These are phyloP conservation scores for Talaromyces sp. DNA, from an alignment of 2,329 filamentous ascomycete genomes.

Conservation along the genomic window DNA sequence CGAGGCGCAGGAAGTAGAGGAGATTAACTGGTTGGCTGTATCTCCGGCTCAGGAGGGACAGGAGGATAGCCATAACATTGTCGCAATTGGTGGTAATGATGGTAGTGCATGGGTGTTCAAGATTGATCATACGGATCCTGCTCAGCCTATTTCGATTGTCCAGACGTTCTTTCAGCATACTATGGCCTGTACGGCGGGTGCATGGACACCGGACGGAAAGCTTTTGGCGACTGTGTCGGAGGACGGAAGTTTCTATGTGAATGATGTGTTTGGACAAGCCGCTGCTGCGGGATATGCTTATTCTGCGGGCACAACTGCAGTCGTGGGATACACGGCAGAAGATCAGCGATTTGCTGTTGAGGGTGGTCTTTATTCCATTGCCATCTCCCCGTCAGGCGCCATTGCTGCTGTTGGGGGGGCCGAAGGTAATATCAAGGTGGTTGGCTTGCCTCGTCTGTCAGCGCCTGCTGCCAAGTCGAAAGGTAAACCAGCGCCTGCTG, in stretches of 20 bases:
- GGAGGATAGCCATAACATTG: slow-evolving; percentile 65
- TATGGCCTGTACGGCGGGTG: slow-evolving; percentile 77
- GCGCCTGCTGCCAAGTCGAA: slow-evolving; percentile 48
- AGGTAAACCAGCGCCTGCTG: slow-evolving; percentile 44
- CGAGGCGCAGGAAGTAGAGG: slow-evolving; percentile 83
- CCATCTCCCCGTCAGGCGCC: slow-evolving; percentile 71
- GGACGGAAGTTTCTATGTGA: slow-evolving; percentile 84
- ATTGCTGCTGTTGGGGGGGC: slow-evolving; percentile 86
- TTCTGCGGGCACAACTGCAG: slow-evolving; percentile 57
- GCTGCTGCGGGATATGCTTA: slow-evolving; percentile 60
- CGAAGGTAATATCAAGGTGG: slow-evolving; percentile 76
- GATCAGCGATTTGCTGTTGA: slow-evolving; percentile 92
- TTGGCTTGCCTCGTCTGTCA: slow-evolving; percentile 69
- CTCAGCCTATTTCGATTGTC: slow-evolving; percentile 69
- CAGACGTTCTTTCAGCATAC: slow-evolving; percentile 93
- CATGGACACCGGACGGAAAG: slow-evolving; percentile 84
- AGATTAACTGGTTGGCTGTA: slow-evolving; percentile 83
- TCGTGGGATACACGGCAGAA: slow-evolving; percentile 70
- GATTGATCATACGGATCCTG: slow-evolving; percentile 64
- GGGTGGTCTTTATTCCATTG: slow-evolving; percentile 84
- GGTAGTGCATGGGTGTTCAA: slow-evolving; percentile 95
- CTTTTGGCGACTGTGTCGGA: slow-evolving; percentile 85
- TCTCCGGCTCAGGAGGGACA: slow-evolving; percentile 60
- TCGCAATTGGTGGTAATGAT: slow-evolving; percentile 84
- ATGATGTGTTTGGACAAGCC: slow-evolving; percentile 82